These are phyloP conservation scores for Pistacia vera DNA, from an alignment of 345 rosid species.

Conservation along the genomic window DNA sequence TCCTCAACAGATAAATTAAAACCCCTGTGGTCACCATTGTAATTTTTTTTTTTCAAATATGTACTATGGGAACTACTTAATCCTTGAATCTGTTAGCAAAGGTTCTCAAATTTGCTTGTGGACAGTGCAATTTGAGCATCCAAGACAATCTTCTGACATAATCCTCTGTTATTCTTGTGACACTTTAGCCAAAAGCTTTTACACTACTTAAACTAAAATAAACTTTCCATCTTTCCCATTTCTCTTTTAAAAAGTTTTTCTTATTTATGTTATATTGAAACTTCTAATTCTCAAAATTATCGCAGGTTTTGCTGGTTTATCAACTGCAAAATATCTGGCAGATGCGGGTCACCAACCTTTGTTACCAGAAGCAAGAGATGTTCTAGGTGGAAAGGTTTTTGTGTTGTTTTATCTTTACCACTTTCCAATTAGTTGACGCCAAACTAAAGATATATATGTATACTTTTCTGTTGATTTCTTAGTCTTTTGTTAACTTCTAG, in stretches of 20 bases:
- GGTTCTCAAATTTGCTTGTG: not conserved
- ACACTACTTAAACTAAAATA: not conserved
- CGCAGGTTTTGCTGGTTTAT: constrained; percentile 93
- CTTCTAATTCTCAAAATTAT: constrained; percentile 10
- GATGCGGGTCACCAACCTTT: constrained; percentile 94
- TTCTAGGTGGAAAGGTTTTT: constrained; percentile 94
- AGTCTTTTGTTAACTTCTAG: not conserved
- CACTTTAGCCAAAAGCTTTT: not conserved
- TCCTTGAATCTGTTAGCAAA: not conserved
- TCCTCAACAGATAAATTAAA: not conserved
- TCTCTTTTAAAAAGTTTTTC: not conserved
- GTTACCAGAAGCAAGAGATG: constrained; percentile 87
- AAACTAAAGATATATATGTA: not conserved
- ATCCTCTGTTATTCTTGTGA: not conserved
- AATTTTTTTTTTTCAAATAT: too few species aligned
- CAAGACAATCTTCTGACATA: not conserved
- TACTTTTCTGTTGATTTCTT: not conserved
- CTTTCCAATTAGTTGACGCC: not conserved
- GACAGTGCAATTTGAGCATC: not conserved
- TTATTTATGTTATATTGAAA: not conserved
- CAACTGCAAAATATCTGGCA: constrained; percentile 90
- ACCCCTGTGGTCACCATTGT: not conserved
- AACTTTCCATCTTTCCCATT: not conserved
- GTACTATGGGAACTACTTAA: not conserved
- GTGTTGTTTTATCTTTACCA: constrained; percentile 9